phyloP scores from a whole-genome alignment of 192 early-diverging fungal genomes.

The Cetraspora pellucida region DNA sequence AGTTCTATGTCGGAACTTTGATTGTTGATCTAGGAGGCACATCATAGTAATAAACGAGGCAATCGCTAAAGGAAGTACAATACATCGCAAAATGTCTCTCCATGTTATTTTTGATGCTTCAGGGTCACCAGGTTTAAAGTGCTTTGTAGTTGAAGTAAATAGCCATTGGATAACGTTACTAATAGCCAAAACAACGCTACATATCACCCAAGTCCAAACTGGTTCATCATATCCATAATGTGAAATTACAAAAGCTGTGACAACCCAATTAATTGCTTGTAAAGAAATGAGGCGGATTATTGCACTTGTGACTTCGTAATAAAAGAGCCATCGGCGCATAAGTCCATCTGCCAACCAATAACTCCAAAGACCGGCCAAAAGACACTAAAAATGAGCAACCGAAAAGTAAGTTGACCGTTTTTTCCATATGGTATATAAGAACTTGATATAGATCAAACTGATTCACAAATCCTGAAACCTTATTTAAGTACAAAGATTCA shows the following conservation, averaged over 20 bases:
- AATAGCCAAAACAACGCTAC: slow-evolving; percentile 48
- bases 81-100: slow-evolving; percentile 37
- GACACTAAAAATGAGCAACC: slow-evolving; percentile 42
- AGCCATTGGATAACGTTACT: slow-evolving; percentile 47
- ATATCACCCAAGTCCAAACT: slow-evolving; percentile 60
- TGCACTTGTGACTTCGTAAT: slow-evolving; percentile 56
- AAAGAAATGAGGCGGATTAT: slow-evolving; percentile 56
- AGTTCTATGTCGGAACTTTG: slow-evolving; percentile 40
- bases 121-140: slow-evolving; percentile 13
- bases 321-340: slow-evolving; percentile 59
- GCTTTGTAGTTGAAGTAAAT: slow-evolving; percentile 36
- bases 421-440: too few species aligned
- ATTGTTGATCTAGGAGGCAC: slow-evolving; percentile 50
- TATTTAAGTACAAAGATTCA: too few species aligned
- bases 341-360: slow-evolving; percentile 57
- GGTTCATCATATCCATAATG: slow-evolving; percentile 59
- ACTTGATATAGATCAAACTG: too few species aligned
- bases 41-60: slow-evolving; percentile 60
- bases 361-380: slow-evolving; percentile 60
- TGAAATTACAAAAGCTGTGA: slow-evolving; percentile 50
- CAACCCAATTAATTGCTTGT: slow-evolving; percentile 55
- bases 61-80: slow-evolving; percentile 53
- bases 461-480: too few species aligned
- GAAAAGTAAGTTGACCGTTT: too few species aligned
- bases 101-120: slow-evolving; percentile 26